A percentile compares a stretch with the other conserved stretches of the same genome.
Evolutionary conservation across 805 yeast genomes (phyloP).

Genomic region (Starmerella kuoi): DNA sequence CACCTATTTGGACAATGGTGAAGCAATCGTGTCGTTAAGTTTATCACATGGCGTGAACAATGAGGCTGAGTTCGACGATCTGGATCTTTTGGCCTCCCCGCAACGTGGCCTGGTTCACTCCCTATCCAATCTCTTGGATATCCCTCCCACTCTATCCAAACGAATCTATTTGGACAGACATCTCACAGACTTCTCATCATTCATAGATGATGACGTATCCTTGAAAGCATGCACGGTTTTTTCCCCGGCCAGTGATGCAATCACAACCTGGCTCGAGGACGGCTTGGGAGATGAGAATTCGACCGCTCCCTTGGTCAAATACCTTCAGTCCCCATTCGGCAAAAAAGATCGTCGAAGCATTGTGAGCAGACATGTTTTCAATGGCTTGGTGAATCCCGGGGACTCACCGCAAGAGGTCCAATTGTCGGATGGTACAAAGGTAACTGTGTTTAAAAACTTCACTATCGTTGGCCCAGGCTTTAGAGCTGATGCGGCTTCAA

Average conservation of each 20-base stretch:
- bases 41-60: slow-evolving; percentile 17
- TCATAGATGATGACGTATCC: slow-evolving; percentile 9
- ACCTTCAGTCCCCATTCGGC: slow-evolving; percentile 18
- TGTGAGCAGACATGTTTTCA: slow-evolving; percentile 13
- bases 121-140: slow-evolving; percentile 12
- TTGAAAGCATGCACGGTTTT: slow-evolving; percentile 8
- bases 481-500: background rate
- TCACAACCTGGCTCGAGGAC: slow-evolving; percentile 7
- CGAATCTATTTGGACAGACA: slow-evolving; percentile 12
- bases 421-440: slow-evolving; percentile 17
- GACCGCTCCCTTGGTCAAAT: slow-evolving; percentile 12
- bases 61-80: slow-evolving; percentile 18
- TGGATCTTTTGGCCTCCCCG: slow-evolving; percentile 20
- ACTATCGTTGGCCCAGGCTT: slow-evolving; percentile 4
- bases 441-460: slow-evolving; percentile 5
- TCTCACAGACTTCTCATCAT: slow-evolving; percentile 12
- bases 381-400: slow-evolving; percentile 7
- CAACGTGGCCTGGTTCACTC: slow-evolving; percentile 24
- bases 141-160: slow-evolving; percentile 18
- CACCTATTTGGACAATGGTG: slow-evolving; percentile 16
- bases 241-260: slow-evolving; percentile 17
- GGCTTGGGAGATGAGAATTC: slow-evolving; percentile 2
- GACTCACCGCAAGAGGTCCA: slow-evolving; percentile 9
- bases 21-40: slow-evolving; percentile 15
- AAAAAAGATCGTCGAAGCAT: slow-evolving; percentile 14